Base-by-base conservation (phyloP, 2,329 filamentous ascomycete genomes). In the Aspergillus niger region DNA sequence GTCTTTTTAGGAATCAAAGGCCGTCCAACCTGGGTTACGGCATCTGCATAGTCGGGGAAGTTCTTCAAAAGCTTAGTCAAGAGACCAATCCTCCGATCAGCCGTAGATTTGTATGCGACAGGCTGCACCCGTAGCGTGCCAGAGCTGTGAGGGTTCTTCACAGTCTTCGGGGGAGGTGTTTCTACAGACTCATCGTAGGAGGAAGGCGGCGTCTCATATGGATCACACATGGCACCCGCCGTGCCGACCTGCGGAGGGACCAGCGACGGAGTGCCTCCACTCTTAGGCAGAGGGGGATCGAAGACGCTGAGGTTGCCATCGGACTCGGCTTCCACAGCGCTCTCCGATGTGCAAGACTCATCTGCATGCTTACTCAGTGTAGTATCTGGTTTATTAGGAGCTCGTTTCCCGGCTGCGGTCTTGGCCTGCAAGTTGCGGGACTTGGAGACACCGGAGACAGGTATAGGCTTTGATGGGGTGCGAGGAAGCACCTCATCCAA, bases 1-100 rank as follows among this genome's bases (percentile, higher is more conserved):
- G 53, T 41, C 28, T 58, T 55, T 8, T 57, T 63, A 26, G 60
- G 41, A 20, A 30, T 50, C 5, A 51, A 41, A 69, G 66, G 30
- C 60, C 68, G 57, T 57, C 70, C 65, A 62, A 74, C 17, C 60
- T 71, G 59, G 62, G 68, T 63, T 11, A 70, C 58, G 11, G 64
- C 56, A 48, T 69, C 67, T 43, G 71, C 71, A 52, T 75, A 77
- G 2, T 72, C 74, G 15, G 74, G 72, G 17, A 76, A 76, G 5
- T 69, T 63, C n/a, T 64, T 67, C 17, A 74, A 52, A 11, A 77
- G 68, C 61, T 72, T 76, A 44, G 65, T 68, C 59, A 75, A 57
- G 32, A 77, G 64, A 10, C 69, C 66, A 39, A 72, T 63, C 58
- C 67, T 69, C 39, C 70, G 71, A 17, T 75, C 74, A 15, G 62